Evolutionary conservation across 495 filamentous ascomycete genomes (phyloP).

Genomic region (Xanthoparmelia taractica): DNA sequence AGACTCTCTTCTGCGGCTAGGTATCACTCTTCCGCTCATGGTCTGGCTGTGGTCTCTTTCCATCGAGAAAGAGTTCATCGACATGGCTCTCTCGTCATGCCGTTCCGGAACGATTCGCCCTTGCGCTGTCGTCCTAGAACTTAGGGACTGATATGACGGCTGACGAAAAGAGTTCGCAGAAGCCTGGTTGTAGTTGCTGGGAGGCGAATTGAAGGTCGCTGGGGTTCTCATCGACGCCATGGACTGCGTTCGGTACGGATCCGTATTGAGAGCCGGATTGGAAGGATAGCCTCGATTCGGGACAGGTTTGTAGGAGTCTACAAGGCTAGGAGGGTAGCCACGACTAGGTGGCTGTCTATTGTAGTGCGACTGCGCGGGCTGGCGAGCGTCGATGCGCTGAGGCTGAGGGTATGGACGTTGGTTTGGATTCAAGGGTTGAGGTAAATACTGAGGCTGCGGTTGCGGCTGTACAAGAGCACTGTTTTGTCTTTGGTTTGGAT

Average conservation of each 20-base stretch:
- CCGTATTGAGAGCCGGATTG: conserved; percentile 69
- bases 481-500: conserved; percentile 45
- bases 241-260: conserved; percentile 84
- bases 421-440: conserved; percentile 53
- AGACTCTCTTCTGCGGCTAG: conserved; percentile 52
- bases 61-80: conserved; percentile 75
- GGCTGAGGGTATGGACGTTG: conserved; percentile 58
- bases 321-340: conserved; percentile 42
- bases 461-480: conserved; percentile 47
- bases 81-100: conserved; percentile 91
- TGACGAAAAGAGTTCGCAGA: conserved; percentile 69
- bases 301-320: conserved; percentile 38
- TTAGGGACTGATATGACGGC: conserved; percentile 55
- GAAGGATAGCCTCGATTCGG: conserved; percentile 43
- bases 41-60: conserved; percentile 78
- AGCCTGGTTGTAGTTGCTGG: conserved; percentile 56
- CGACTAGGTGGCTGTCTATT: conserved; percentile 48
- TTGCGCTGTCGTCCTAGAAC: conserved; percentile 76
- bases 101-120: conserved; percentile 85
- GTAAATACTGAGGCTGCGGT: conserved; percentile 54
- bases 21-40: conserved; percentile 86
- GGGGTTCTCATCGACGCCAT: conserved; percentile 67
- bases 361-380: conserved; percentile 52
- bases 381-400: conserved; percentile 61
- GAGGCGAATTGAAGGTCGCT: conserved; percentile 55